phyloP scores from a whole-genome alignment of 2,329 filamentous ascomycete genomes.

The Exophiala aquamarina region DNA sequence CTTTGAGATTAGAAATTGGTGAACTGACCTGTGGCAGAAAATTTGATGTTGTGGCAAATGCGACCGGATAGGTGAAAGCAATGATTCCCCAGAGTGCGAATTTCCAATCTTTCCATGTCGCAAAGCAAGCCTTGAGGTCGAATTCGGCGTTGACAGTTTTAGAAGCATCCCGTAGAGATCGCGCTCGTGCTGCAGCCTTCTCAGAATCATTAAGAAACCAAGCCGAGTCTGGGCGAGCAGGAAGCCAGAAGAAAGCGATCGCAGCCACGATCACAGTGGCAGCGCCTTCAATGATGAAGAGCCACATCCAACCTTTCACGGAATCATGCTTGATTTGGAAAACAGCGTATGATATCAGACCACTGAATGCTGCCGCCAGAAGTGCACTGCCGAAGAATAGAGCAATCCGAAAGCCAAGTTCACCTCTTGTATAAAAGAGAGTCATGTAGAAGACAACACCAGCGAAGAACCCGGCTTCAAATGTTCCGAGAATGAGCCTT shows the following conservation, averaged over 20 bases:
- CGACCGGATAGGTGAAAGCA: slow-evolving; percentile 54
- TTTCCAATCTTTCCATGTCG: slow-evolving; percentile 54
- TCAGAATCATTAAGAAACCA: slow-evolving; percentile 66
- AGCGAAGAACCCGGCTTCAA: not conserved
- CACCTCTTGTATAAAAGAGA: slow-evolving; percentile 68
- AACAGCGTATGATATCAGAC: slow-evolving; percentile 59
- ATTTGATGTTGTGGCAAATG: slow-evolving; percentile 46
- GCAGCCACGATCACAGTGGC: slow-evolving; percentile 61
- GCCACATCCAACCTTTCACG: slow-evolving; percentile 53
- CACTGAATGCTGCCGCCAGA: slow-evolving; percentile 68
- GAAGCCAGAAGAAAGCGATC: slow-evolving; percentile 70
- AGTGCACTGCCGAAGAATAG: slow-evolving; percentile 75
- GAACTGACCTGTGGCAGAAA: slow-evolving; percentile 55
- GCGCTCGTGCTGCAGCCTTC: slow-evolving; percentile 66
- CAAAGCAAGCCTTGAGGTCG: slow-evolving; percentile 50
- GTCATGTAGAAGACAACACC: slow-evolving; percentile 30
- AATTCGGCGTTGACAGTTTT: slow-evolving; percentile 61
- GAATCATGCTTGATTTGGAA: slow-evolving; percentile 56
- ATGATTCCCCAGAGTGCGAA: slow-evolving; percentile 57
- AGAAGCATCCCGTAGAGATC: slow-evolving; percentile 75
- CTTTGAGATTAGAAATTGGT: slow-evolving; percentile 54
- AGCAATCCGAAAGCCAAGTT: slow-evolving; percentile 68
- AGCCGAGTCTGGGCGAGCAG: slow-evolving; percentile 62
- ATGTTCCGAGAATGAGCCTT: slow-evolving; percentile 51
- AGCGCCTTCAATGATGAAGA: slow-evolving; percentile 58